A percentile compares a stretch with the other conserved stretches of the same genome.
Evolutionary conservation across 2,329 filamentous ascomycete species (phyloP).

Genomic region (Aspergillus hortae): DNA sequence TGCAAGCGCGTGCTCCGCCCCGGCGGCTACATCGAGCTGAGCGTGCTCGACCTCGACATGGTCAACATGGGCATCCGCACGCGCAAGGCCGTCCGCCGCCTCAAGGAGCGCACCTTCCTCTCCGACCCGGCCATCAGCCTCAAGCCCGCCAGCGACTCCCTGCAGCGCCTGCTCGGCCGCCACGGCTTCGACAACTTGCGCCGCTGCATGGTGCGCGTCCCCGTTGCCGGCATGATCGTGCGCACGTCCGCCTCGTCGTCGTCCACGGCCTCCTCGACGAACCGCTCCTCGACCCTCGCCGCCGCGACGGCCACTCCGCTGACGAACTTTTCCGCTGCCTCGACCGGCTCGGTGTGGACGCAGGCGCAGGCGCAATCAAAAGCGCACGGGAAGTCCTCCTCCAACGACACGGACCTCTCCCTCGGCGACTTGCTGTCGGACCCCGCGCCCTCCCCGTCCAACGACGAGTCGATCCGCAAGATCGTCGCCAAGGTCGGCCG

Average conservation of each 20-base stretch:
- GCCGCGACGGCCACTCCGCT: conserved; percentile 21
- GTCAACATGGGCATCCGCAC: conserved; percentile 49
- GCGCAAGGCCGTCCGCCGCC: conserved; percentile 41
- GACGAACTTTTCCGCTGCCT: conserved; percentile 19
- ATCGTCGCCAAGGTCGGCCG: conserved; percentile 88
- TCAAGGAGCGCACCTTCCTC: conserved; percentile 46
- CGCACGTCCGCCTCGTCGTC: conserved; percentile 41
- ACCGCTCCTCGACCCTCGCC: conserved; percentile 28
- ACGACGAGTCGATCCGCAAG: conserved; percentile 82
- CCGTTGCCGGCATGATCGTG: conserved; percentile 44
- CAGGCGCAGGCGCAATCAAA: conserved; percentile 8
- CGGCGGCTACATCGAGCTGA: conserved; percentile 49
- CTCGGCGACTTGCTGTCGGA: conserved; percentile 72
- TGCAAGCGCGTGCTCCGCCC: conserved; percentile 48
- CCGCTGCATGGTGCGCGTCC: conserved; percentile 47
- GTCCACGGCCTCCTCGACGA: conserved; percentile 32
- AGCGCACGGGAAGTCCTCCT: conserved; percentile 27
- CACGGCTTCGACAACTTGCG: conserved; percentile 49
- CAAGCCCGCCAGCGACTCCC: conserved; percentile 46
- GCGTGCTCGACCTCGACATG: conserved; percentile 48
- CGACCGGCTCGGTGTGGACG: conserved; percentile 20
- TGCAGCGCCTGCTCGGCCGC: conserved; percentile 44
- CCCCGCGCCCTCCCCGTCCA: conserved; percentile 62
- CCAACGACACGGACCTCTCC: conserved; percentile 39
- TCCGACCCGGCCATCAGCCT: conserved; percentile 42